Evolutionary conservation across 1,284 basidiomycete species (phyloP).

Genomic region (Boletellus deceptivus): DNA sequence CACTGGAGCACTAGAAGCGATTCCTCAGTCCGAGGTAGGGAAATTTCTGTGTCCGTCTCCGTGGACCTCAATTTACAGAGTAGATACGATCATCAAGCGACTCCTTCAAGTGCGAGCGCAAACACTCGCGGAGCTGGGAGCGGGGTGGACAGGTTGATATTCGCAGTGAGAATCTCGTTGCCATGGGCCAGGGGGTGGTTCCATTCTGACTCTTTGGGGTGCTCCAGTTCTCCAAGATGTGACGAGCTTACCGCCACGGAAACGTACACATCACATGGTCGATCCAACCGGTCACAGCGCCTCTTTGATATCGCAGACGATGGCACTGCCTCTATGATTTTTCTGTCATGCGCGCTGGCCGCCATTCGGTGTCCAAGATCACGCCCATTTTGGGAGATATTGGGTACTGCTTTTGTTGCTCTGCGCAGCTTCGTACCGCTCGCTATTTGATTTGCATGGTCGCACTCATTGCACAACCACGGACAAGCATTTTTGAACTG

Average conservation of each 20-base stretch:
- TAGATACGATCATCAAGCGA: conserved; percentile 42
- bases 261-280: conserved; percentile 61
- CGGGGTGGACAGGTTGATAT: conserved; percentile 43
- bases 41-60: conserved; percentile 12
- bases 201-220: conserved; percentile 14
- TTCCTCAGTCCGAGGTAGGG: conserved; percentile 53
- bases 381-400: conserved; percentile 14
- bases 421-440: conserved; percentile 12
- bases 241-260: conserved; percentile 52
- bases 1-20: conserved; percentile 38
- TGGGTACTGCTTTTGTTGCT: conserved; percentile 13
- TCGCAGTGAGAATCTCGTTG: conserved; percentile 24
- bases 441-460: conserved; percentile 17
- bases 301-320: conserved; percentile 47
- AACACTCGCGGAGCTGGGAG: conserved; percentile 60
- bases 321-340: conserved; percentile 39
- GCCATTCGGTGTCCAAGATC: conserved; percentile 21
- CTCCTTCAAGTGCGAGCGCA: conserved; percentile 46
- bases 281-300: conserved; percentile 41
- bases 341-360: conserved; percentile 16
- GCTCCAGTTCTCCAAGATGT: conserved; percentile 41
- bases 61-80: conserved; percentile 32
- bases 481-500: conserved; percentile 14
- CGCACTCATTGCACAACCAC: conserved; percentile 12
- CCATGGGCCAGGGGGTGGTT: conserved; percentile 15